Conservation (phyloP, 805 yeast genomes). For the Naumovozyma castellii region DNA sequence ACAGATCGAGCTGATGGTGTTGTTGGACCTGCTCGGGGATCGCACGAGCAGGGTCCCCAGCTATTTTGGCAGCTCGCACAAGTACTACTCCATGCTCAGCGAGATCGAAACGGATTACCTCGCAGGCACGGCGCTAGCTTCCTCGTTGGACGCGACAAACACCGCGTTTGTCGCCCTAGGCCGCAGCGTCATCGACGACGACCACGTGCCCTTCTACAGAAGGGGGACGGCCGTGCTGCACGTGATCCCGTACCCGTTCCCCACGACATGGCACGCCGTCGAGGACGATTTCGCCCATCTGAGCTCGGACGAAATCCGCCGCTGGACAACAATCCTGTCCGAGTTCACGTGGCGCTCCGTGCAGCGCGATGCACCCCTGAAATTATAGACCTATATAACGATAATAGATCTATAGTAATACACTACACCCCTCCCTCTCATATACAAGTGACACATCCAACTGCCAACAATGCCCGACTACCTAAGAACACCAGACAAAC, state of each 20-base stretch:
- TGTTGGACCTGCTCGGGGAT: slow-evolving; percentile 44
- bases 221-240: slow-evolving; percentile 43
- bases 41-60: slow-evolving; percentile 26
- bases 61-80: slow-evolving; percentile 35
- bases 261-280: slow-evolving; percentile 43
- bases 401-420: no score
- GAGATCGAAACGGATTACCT: no score
- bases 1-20: slow-evolving; percentile 37
- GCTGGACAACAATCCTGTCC: slow-evolving; percentile 38
- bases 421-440: no score
- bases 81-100: no score
- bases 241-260: slow-evolving; percentile 44
- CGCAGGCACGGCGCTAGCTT: no score
- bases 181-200: slow-evolving; percentile 32
- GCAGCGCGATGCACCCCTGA: not conserved
- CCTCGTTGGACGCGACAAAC: slow-evolving; percentile 10
- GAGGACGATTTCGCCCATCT: slow-evolving; percentile 38
- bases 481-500: not conserved
- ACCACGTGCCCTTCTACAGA: slow-evolving; percentile 43
- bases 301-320: slow-evolving; percentile 32
- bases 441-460: no score
- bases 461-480: not conserved
- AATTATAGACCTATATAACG: no score
- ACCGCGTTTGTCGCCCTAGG: slow-evolving; percentile 6
- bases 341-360: slow-evolving; percentile 24